Conservation (phyloP, 192 early-diverging fungal genomes). For the Neocallimastix lanati region DNA sequence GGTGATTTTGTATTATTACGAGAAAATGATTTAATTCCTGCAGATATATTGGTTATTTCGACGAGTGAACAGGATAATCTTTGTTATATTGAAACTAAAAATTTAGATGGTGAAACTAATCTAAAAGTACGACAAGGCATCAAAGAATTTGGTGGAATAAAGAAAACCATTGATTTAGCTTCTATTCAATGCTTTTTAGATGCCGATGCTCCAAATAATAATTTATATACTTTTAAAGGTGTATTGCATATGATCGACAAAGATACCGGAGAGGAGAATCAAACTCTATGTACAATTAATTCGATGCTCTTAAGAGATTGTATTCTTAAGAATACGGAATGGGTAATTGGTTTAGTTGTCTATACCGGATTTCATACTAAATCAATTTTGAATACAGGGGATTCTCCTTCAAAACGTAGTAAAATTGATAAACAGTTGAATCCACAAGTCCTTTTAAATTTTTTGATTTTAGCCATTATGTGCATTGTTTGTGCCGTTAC, state of each 20-base stretch:
- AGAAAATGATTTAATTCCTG: slow-evolving; percentile 75
- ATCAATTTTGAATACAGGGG: slow-evolving; percentile 87
- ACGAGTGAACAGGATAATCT: slow-evolving; percentile 66
- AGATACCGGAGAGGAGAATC: background rate
- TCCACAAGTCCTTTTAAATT: slow-evolving; percentile 64
- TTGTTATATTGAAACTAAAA: slow-evolving; percentile 92
- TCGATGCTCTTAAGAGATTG: slow-evolving; percentile 77
- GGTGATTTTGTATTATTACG: slow-evolving; percentile 75
- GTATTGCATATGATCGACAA: slow-evolving; percentile 17
- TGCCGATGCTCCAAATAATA: slow-evolving; percentile 68
- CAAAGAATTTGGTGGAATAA: slow-evolving; percentile 21
- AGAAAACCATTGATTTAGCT: slow-evolving; percentile 37
- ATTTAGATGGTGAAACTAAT: slow-evolving; percentile 96
- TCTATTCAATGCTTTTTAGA: slow-evolving; percentile 36
- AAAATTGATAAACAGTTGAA: slow-evolving; percentile 82
- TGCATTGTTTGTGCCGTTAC: slow-evolving; percentile 48
- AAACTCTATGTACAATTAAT: slow-evolving; percentile 28
- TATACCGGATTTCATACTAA: slow-evolving; percentile 92
- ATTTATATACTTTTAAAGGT: slow-evolving; percentile 75
- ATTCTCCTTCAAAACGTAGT: slow-evolving; percentile 82
- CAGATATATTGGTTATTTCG: slow-evolving; percentile 72
- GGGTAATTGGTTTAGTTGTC: slow-evolving; percentile 66
- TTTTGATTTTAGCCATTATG: slow-evolving; percentile 56
- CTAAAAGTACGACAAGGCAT: slow-evolving; percentile 69
- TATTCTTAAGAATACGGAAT: slow-evolving; percentile 78